Base-by-base conservation (phyloP, 73 alveolate species). In the Stentor roeselii region DNA sequence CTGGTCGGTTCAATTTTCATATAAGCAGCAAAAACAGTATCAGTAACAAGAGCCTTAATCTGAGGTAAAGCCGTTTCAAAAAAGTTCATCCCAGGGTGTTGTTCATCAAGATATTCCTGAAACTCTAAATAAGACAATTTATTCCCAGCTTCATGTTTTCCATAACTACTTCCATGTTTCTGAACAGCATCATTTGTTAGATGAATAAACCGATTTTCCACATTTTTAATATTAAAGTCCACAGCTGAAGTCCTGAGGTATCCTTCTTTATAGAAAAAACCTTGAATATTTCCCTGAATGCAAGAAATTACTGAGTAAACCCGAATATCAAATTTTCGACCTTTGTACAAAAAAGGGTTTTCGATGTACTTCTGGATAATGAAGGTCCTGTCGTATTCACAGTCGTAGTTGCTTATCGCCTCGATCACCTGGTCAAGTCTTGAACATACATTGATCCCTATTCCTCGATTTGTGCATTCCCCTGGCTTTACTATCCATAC, bases 131-230 rank as follows among this genome's bases (percentile, higher is more conserved):
- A 92, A 40, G 95, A 88, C 3, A 95, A 84, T 75, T 92, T 93
- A 85, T 95, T 95, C 34, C 99, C 99, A 77, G 87, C 92, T 83
- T 95, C 99, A 86, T 83, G 94, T 83, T 92, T 92, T 30, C 95
- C 96, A 84, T 94, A 95, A 78, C 88, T 87, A 3, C 87, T 88
- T 42, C 91, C 88, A 78, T 85, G 84, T 87, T 95, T 95, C 84
- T 95, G 95, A 14, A 94, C 86, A 32, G 96, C 86, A 86, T 95
- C 91, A 86, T 95, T 95, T 21, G 99, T 95, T 39, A 95, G 84
- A 86, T 95, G 99, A 39, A 95, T 92, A 88, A 83, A 94, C 59
- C 88, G 86, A 82, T 95, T 92, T 37, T 84, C 90, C 75, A 60
- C 87, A 27, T 85, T 83, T 31, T 86, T 76, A 0, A 83, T 76